These are phyloP conservation scores for Rhodotorula diobovata DNA, from an alignment of 768 basidiomycete species.

Conservation along the genomic window DNA sequence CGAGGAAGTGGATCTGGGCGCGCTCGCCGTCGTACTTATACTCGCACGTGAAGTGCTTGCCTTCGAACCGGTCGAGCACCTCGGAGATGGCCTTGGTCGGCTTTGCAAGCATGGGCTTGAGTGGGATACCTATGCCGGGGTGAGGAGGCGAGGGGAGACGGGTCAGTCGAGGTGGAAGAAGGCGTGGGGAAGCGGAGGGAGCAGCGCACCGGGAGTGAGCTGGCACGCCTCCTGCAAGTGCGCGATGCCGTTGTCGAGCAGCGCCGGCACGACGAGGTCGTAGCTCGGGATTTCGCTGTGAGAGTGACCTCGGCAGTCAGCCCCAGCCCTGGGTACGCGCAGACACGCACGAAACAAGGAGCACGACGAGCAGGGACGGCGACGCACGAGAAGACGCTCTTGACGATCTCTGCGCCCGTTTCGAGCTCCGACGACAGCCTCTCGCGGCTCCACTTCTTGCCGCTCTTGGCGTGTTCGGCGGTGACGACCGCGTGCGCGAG, in stretches of 20 bases:
- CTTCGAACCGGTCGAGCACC: slow-evolving; percentile 93
- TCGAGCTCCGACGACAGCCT: slow-evolving; percentile 68
- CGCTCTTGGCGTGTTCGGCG: slow-evolving; percentile 47
- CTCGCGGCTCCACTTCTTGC: slow-evolving; percentile 67
- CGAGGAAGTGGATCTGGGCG: slow-evolving; percentile 84
- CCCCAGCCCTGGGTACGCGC: no score
- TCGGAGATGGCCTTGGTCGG: slow-evolving; percentile 98
- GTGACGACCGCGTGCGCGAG: slow-evolving; percentile 84
- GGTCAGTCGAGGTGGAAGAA: not conserved
- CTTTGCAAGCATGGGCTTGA: slow-evolving; percentile 99
- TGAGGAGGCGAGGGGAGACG: not conserved
- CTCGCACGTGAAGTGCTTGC: slow-evolving; percentile 92
- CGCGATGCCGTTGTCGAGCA: slow-evolving; percentile 71
- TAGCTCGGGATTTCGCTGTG: slow-evolving; percentile 84
- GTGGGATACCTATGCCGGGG: slow-evolving; percentile 59
- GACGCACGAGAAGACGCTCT: slow-evolving; percentile 82
- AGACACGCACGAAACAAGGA: not conserved
- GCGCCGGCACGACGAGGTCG: slow-evolving; percentile 82
- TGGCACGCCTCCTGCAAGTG: slow-evolving; percentile 70
- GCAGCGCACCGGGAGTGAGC: slow-evolving; percentile 69
- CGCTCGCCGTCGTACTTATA: slow-evolving; percentile 99
- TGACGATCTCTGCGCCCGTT: slow-evolving; percentile 69
- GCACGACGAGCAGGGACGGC: not conserved
- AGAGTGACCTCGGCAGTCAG: not conserved
- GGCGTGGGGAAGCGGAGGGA: not conserved